Evolutionary conservation across 2,329 filamentous ascomycete genomes (phyloP).

Genomic region (Balansia obtecta): DNA sequence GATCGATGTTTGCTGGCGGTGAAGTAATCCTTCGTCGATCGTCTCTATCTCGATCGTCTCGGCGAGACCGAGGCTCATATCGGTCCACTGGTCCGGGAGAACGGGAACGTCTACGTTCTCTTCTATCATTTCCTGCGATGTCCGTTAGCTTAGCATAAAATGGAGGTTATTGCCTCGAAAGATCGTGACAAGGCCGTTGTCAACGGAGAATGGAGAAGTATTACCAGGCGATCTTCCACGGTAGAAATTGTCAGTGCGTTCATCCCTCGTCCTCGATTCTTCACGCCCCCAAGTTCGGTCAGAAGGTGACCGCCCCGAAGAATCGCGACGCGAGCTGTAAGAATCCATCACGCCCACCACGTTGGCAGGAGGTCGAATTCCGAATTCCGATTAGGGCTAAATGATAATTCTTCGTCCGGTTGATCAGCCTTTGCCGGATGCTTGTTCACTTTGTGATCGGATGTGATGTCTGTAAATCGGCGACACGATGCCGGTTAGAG

Average conservation of each 20-base stretch:
- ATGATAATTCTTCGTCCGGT: background rate
- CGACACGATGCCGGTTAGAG: conserved; percentile 44
- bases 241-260: conserved; percentile 48
- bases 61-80: conserved; percentile 59
- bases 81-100: conserved; percentile 62
- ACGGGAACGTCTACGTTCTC: conserved; percentile 52
- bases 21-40: conserved; percentile 50
- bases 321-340: conserved; percentile 40
- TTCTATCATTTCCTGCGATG: conserved; percentile 40
- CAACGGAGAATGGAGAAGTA: conserved; percentile 18
- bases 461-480: conserved; percentile 32
- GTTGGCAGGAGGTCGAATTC: background rate
- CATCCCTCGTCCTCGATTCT: conserved; percentile 37
- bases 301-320: conserved; percentile 36
- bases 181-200: no score
- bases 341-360: conserved; percentile 34
- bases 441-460: conserved; percentile 10
- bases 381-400: background rate
- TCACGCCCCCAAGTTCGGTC: conserved; percentile 43
- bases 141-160: background rate
- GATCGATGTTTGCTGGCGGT: conserved; percentile 63
- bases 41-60: conserved; percentile 55
- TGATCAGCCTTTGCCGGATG: conserved; percentile 5
- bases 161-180: background rate
- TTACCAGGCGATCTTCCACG: conserved; percentile 59